Base-by-base conservation (phyloP, 805 yeast genomes). In the Pichia heedii region DNA sequence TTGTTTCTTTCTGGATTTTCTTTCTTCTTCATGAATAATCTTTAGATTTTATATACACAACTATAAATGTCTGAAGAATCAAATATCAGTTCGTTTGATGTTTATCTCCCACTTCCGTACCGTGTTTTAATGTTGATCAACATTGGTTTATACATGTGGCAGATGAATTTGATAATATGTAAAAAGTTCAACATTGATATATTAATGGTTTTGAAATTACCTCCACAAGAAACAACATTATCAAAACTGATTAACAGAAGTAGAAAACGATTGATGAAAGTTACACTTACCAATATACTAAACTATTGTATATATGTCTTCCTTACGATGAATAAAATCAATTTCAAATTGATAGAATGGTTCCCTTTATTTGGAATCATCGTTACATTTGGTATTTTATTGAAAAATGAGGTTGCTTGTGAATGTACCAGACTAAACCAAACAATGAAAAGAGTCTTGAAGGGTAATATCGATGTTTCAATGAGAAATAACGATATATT, bases 401-500 rank as follows among this genome's bases (percentile, higher is more conserved):
- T 70, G 52, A 64, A 58, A 56, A 47, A 42, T 5, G 39, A 41
- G 24, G 32, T 41, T 19, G 51, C 62, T 2, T 41, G 48, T 4
- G 59, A 66, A 58, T 69, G 75, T 2, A 67, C 62, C 44, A 58
- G 86, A 33, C 60, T 80, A 18, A 56, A 65, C 36, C 55, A 69
- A 19, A 74, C 85, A 0, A 50, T 79, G 33, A 64, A 63, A 41
- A 65, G 95, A 41, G 66, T 84, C 4, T 40, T 72, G 5, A 40
- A 56, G 3, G 95, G 95, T 3, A 68, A 70, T 2, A 77, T 86
- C 27, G 81, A 82, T 54, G 53, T 61, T 15, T 71, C 72, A 15
- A 62, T 74, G 58, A 67, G 95, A 53, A 75, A 84, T 16, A 83
- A 84, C 43, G 97, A 90, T 57, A 84, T 90, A 33, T 62, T 93